Conservation (phyloP, 306 rosid species). For the Prunus fruticosa region DNA sequence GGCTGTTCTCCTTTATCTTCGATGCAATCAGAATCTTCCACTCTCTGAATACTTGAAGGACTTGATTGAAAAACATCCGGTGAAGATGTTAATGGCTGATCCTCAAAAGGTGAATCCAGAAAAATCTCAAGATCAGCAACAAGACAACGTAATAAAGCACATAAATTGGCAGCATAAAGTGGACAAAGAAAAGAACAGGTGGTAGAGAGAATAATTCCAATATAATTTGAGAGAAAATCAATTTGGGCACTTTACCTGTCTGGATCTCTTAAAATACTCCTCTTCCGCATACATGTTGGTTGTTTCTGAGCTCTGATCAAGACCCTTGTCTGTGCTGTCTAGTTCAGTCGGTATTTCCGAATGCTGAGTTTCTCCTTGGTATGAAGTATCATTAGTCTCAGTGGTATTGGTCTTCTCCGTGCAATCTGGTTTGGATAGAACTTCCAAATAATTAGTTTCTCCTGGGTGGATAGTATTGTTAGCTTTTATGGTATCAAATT, state of each 20-base stretch:
- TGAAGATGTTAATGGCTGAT: conserved; percentile 32
- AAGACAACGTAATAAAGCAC: conserved; percentile 14
- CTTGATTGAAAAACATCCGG: conserved; percentile 33
- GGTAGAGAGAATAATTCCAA: conserved; percentile 3
- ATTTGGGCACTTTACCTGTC: conserved; percentile 37
- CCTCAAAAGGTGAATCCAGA: conserved; percentile 39
- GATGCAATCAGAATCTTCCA: conserved; percentile 24
- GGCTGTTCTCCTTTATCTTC: conserved; percentile 29
- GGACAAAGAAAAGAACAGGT: neutral
- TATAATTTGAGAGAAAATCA: neutral
- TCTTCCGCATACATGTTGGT: conserved; percentile 23
- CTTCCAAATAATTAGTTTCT: neutral
- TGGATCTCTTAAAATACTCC: conserved; percentile 23
- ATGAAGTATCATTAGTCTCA: conserved; percentile 9
- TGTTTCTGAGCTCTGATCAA: conserved; percentile 20
- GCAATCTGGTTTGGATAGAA: neutral
- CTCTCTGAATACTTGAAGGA: conserved; percentile 26
- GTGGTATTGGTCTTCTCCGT: neutral
- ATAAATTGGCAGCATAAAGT: neutral
- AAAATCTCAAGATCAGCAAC: conserved; percentile 13
- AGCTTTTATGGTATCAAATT: neutral
- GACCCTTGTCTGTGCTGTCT: neutral
- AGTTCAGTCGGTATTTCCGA: neutral
- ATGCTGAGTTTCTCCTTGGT: conserved; percentile 8
- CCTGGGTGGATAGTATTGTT: neutral